phyloP scores from a whole-genome alignment of 495 filamentous ascomycete species.

The Talaromyces stipitatus region DNA sequence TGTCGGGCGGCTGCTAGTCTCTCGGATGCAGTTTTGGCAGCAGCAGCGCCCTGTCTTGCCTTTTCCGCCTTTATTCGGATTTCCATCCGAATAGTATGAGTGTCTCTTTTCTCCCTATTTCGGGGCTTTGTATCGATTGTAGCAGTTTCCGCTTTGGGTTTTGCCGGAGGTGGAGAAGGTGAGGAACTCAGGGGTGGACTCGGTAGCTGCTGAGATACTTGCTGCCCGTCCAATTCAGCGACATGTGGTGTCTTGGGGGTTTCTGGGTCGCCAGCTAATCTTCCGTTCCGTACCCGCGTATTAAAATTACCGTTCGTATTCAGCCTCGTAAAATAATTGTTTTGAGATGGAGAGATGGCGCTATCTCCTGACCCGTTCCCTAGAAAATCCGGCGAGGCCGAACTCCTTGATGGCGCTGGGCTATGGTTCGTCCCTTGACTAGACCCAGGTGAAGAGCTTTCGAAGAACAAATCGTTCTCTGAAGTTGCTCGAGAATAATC shows the following conservation, averaged over 20 bases:
- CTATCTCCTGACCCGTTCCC: not conserved
- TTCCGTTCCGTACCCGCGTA: not conserved
- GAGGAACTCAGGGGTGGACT: conserved; percentile 2
- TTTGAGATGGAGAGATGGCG: not conserved
- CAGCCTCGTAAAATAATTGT: not conserved
- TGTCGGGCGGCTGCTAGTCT: conserved; percentile 4
- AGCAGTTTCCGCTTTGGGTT: not conserved
- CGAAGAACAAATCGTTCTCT: conserved; percentile 1
- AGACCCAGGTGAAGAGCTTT: not conserved
- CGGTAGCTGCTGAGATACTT: conserved; percentile 15
- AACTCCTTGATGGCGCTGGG: not conserved
- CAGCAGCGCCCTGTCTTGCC: conserved; percentile 3
- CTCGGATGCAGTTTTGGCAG: conserved; percentile 1
- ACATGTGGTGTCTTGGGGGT: conserved; percentile 10
- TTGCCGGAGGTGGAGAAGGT: not conserved
- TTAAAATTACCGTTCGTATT: not conserved
- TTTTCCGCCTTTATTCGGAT: conserved; percentile 7
- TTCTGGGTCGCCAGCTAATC: not conserved
- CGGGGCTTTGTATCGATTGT: not conserved
- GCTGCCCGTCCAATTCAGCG: conserved; percentile 35
- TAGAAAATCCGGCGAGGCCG: not conserved
- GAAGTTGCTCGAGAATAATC: not conserved
- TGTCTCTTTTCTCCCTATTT: not conserved
- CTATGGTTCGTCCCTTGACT: not conserved
- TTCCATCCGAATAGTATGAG: conserved; percentile 6